A percentile compares a stretch with the other conserved stretches of the same genome.
phyloP scores from a whole-genome alignment of 1,284 basidiomycete genomes.

The Porodaedalea pini region DNA sequence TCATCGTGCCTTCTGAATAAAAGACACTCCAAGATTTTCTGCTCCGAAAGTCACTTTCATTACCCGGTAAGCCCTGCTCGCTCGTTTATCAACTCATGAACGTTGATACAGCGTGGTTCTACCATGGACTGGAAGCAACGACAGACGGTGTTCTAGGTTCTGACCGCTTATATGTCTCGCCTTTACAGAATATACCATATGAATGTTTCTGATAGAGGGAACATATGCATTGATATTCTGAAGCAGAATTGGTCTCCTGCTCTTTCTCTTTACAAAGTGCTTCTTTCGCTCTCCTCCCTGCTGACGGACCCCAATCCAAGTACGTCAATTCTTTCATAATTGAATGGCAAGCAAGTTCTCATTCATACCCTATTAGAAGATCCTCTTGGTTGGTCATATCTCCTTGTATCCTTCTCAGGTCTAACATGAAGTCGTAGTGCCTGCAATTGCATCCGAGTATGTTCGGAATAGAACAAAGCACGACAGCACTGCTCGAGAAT shows the following conservation, averaged over 20 bases:
- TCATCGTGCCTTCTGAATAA: too few relatives aligned
- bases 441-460: conserved; percentile 70
- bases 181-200: conserved; percentile 80
- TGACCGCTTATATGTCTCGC: neutral
- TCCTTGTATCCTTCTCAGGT: conserved; percentile 10
- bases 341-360: neutral
- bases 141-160: neutral
- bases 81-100: neutral
- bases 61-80: conserved; percentile 51
- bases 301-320: conserved; percentile 88
- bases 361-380: conserved; percentile 45
- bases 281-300: conserved; percentile 82
- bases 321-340: conserved; percentile 36
- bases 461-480: conserved; percentile 58
- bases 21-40: conserved; percentile 57
- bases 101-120: neutral
- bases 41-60: conserved; percentile 77
- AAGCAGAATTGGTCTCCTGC: conserved; percentile 91
- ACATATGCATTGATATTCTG: conserved; percentile 77
- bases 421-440: conserved; percentile 42
- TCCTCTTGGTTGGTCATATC: conserved; percentile 51
- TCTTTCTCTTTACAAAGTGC: conserved; percentile 86
- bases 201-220: conserved; percentile 79
- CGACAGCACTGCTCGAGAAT: conserved; percentile 60
- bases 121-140: neutral